Evolutionary conservation across 192 early-diverging fungal species (phyloP), one percentile per base, ranked within the genome.

Genomic region (Backusella luteola): DNA sequence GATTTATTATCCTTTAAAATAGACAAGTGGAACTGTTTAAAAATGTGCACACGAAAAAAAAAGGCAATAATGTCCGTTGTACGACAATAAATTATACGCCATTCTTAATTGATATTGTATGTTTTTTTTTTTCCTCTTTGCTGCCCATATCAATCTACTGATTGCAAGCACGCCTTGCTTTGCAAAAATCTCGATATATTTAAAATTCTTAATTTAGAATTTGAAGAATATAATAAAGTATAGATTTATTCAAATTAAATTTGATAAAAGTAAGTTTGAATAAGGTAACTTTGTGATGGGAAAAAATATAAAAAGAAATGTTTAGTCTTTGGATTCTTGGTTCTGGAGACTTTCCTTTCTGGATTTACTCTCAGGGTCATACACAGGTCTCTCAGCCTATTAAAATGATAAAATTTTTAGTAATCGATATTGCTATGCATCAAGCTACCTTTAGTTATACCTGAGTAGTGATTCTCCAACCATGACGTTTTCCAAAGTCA

Each of bases 401-500:
- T 46, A 46, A 21, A 21, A 34, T 46, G 9, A 17, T 39, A 3
- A 7, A 39, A 44, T n/a, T 9, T 71, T 44, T 39, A 29, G 53
- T 26, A 59, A 59, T 26, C 23, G n/a, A 9, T 59, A 59, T 12
- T 59, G 14, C 32, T 59, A 21, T 53, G n/a, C 19, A 21, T 6
- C 0, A 11, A 63, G 2, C 1, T 29, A 29, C 21, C 4, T 38
- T 23, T 19, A 34, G 7, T 44, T 77, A 53, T 77, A 53, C 71
- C 44, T 52, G 17, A 3, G 77, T 29, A 5, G 77, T 79, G 6
- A 79, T 53, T 70, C 77, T 68, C 72, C 77, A 71, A 6, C 77
- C 77, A 75, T 82, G 74, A 9, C 77, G 39, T 21, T 68, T 73
- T 34, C 73, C 77, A 46, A 66, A 68, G 74, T 71, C 74, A 3